Evolutionary conservation across 768 basidiomycete genomes (phyloP), one percentile per base, ranked within the genome.

Genomic region (Crepidotus variabilis): DNA sequence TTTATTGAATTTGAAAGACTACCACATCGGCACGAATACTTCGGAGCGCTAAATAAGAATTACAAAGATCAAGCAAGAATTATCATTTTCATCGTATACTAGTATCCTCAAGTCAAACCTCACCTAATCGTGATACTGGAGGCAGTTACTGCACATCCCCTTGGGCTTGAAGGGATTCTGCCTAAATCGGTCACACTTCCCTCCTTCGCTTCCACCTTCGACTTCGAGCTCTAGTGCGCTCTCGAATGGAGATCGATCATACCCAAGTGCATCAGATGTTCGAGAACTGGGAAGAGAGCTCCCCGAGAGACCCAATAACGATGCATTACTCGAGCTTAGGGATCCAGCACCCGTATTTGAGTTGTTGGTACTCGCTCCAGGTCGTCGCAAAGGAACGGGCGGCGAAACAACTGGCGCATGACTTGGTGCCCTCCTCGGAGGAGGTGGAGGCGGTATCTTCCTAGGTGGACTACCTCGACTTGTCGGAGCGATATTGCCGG

Each of bases 111-210:
- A 35, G 20, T 10, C 6, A 16, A n/a, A 32, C 9, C 43, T 34
- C 47, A 47, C 51, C 62, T 60, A 71, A 22, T 64, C 66, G 63
- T 85, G 84, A 64, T 75, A 71, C 69, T 83, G 78, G 62, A 82
- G 82, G 67, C 87, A 90, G 60, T 83, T 85, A 59, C 75, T 83
- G 69, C 87, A 88, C 71, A 82, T 75, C 6, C 86, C 85, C 64
- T 78, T 77, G 47, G 77, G 73, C 70, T 88, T 85, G 72, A 85
- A 84, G 45, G 82, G 82, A 65, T 84, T 84, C 71, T 88, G 85
- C 63, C 80, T 80, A 69, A 88, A 87, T 47, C 78, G 74, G 21
- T 59, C 65, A 63, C 88, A 87, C 9, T 69, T 72, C 61, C 21
- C 47, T 55, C 11, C 45, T 35, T 39, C 24, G 35, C 22, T 51